Percentiles rank a stretch among this genome's conserved stretches.
phyloP scores from a whole-genome alignment of 768 basidiomycete genomes.

The Pleurotus ostreatus region DNA sequence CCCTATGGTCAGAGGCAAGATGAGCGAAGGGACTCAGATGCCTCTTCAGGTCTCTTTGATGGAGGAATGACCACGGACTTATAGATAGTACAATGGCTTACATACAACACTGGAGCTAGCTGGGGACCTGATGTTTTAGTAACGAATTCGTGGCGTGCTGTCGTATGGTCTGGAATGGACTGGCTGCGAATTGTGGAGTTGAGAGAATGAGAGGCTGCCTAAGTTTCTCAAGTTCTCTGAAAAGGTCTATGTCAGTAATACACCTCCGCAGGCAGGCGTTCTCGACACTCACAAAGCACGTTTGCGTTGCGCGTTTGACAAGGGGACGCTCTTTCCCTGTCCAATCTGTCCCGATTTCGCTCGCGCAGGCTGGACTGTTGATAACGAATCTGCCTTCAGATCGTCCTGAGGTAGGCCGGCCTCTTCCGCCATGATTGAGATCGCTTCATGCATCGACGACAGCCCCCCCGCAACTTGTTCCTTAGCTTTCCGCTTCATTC shows the following conservation, averaged over 20 bases:
- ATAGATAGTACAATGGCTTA: slow-evolving; percentile 6
- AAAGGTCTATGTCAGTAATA: slow-evolving; percentile 6
- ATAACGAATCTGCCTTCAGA: slow-evolving; percentile 10
- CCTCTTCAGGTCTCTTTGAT: slow-evolving; percentile 23
- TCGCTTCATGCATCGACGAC: slow-evolving; percentile 47
- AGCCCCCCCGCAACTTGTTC: slow-evolving; percentile 54
- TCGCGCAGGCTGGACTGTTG: slow-evolving; percentile 16
- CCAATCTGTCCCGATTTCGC: slow-evolving; percentile 57
- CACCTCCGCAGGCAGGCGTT: slow-evolving; percentile 3
- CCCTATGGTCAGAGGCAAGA: slow-evolving; percentile 26
- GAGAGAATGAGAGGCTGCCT: slow-evolving; percentile 68
- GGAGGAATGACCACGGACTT: slow-evolving; percentile 7
- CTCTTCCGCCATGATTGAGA: slow-evolving; percentile 42
- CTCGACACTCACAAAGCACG: slow-evolving; percentile 53
- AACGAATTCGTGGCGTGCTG: slow-evolving; percentile 79
- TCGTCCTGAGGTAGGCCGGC: slow-evolving; percentile 14
- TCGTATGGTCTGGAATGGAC: slow-evolving; percentile 77
- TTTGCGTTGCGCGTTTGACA: slow-evolving; percentile 64
- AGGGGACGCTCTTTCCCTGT: slow-evolving; percentile 53
- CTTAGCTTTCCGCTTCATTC: slow-evolving; percentile 65
- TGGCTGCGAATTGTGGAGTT: slow-evolving; percentile 58
- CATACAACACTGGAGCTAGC: not conserved
- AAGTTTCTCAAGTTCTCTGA: slow-evolving; percentile 61
- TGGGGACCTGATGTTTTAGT: slow-evolving; percentile 39
- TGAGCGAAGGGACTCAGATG: slow-evolving; percentile 24